phyloP scores from a whole-genome alignment of 306 rosid genomes.

The Alnus rubra region DNA sequence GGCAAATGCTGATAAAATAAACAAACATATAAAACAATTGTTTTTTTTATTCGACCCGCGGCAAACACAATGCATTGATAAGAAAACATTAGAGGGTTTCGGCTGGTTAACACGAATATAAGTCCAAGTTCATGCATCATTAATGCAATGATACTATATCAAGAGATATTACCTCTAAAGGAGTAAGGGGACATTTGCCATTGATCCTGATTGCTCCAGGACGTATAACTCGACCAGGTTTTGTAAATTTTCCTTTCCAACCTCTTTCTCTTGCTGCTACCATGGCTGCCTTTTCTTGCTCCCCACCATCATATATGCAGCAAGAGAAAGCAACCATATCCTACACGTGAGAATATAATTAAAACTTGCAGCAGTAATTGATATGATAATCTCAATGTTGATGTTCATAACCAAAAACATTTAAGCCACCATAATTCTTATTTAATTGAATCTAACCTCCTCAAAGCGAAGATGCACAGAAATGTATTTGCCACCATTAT shows the following conservation, averaged over 20 bases:
- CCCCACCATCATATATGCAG: conserved; percentile 90
- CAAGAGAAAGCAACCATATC: conserved; percentile 99
- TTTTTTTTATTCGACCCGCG: neutral
- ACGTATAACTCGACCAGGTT: conserved; percentile 92
- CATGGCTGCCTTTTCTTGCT: conserved; percentile 78
- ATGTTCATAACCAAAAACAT: conserved; percentile 10
- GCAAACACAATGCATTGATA: neutral
- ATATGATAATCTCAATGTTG: conserved; percentile 17
- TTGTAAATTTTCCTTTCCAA: conserved; percentile 96
- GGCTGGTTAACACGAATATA: too few species aligned
- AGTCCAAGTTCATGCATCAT: neutral
- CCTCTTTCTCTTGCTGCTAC: conserved; percentile 96
- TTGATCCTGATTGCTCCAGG: conserved; percentile 94
- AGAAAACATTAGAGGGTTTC: neutral
- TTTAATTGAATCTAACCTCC: conserved; percentile 62
- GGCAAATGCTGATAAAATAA: neutral
- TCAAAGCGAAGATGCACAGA: conserved; percentile 98
- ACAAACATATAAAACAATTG: neutral
- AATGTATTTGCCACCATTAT: conserved; percentile 82
- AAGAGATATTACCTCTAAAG: conserved; percentile 66
- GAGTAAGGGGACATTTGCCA: conserved; percentile 99
- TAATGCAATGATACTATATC: neutral
- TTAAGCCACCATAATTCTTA: conserved; percentile 15
- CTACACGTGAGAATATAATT: conserved; percentile 44
- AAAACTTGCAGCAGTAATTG: conserved; percentile 27